phyloP scores from a whole-genome alignment of 2,329 filamentous ascomycete species.

The Aureobasidium sp. region DNA sequence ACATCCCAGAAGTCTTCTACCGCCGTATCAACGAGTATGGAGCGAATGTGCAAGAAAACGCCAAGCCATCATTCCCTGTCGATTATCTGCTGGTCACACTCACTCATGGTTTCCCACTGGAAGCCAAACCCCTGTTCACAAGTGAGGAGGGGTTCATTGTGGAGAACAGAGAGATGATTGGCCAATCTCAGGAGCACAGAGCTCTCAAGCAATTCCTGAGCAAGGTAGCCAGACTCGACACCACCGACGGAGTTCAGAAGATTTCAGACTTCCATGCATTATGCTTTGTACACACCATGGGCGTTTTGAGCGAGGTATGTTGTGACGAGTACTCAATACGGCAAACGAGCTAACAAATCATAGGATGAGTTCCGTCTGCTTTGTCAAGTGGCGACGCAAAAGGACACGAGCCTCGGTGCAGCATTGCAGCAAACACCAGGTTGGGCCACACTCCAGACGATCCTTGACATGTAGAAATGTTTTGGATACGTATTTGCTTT shows the following conservation, averaged over 20 bases:
- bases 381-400: slow-evolving; percentile 72
- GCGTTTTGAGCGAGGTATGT: slow-evolving; percentile 72
- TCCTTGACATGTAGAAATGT: slow-evolving; percentile 47
- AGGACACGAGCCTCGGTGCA: slow-evolving; percentile 71
- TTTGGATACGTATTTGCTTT: slow-evolving; percentile 18
- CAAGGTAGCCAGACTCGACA: slow-evolving; percentile 47
- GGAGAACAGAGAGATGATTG: slow-evolving; percentile 82
- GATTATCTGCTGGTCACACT: slow-evolving; percentile 94
- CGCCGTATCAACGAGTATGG: slow-evolving; percentile 93
- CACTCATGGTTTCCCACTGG: slow-evolving; percentile 88
- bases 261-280: slow-evolving; percentile 92
- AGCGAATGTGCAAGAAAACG: slow-evolving; percentile 92
- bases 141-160: slow-evolving; percentile 64
- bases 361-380: slow-evolving; percentile 86
- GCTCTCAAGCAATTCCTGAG: slow-evolving; percentile 60
- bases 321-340: background rate
- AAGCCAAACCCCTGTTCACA: slow-evolving; percentile 67
- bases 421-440: slow-evolving; percentile 79
- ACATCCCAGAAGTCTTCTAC: slow-evolving; percentile 97
- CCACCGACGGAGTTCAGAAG: slow-evolving; percentile 54
- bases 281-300: slow-evolving; percentile 74
- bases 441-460: slow-evolving; percentile 91
- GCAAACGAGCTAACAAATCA: slow-evolving; percentile 8
- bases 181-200: slow-evolving; percentile 72
- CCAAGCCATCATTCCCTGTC: slow-evolving; percentile 90